Conservation (phyloP, 768 basidiomycete species). For the Xerocomellus chrysenteron region DNA sequence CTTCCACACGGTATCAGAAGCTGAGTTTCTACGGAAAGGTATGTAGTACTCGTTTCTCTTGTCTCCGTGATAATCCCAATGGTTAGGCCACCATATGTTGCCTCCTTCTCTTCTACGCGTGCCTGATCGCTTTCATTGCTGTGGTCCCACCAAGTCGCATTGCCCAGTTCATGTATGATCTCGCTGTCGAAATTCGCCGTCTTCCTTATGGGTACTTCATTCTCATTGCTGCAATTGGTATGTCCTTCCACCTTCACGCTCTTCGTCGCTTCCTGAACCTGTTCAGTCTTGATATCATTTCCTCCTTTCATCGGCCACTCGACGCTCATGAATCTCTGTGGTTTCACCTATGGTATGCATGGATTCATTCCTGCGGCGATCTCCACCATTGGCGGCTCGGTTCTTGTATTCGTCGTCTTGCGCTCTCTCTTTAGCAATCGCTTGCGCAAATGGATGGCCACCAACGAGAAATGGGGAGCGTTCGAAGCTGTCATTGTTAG, state of each 20-base stretch:
- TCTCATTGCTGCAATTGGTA: slow-evolving; percentile 53
- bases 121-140: slow-evolving; percentile 41
- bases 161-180: slow-evolving; percentile 69
- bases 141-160: slow-evolving; percentile 63
- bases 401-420: slow-evolving; percentile 57
- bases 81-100: slow-evolving; percentile 55
- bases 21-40: slow-evolving; percentile 60
- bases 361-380: slow-evolving; percentile 67
- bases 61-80: slow-evolving; percentile 10
- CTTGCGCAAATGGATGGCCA: slow-evolving; percentile 57
- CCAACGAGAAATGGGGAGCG: slow-evolving; percentile 75
- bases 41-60: background rate
- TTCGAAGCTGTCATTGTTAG: slow-evolving; percentile 73
- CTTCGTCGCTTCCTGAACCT: slow-evolving; percentile 39
- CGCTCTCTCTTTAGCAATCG: slow-evolving; percentile 56
- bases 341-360: slow-evolving; percentile 80
- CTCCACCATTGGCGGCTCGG: slow-evolving; percentile 65
- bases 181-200: slow-evolving; percentile 58
- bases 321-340: slow-evolving; percentile 56
- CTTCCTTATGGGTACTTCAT: slow-evolving; percentile 63
- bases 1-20: slow-evolving; percentile 44
- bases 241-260: slow-evolving; percentile 51
- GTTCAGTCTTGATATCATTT: slow-evolving; percentile 30
- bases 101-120: slow-evolving; percentile 55
- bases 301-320: slow-evolving; percentile 34